Conservation (phyloP, 192 early-diverging fungal genomes). For the Phycomyces nitens region DNA sequence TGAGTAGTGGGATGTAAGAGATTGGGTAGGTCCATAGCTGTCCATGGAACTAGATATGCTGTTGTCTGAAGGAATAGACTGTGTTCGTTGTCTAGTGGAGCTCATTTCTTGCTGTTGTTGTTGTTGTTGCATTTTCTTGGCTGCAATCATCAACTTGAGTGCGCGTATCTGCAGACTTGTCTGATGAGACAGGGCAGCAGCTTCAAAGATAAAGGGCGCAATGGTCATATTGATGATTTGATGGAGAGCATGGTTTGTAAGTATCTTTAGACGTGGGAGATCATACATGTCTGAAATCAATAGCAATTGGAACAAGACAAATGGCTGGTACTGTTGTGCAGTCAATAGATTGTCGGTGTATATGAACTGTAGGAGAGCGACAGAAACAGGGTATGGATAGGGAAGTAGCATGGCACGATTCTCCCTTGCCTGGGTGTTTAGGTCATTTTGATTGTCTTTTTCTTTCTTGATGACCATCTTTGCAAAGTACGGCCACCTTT, state of each 20-base stretch:
- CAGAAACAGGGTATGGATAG: slow-evolving; percentile 47
- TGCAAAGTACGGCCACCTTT: slow-evolving; percentile 58
- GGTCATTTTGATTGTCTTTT: not conserved
- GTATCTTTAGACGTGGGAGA: slow-evolving; percentile 53
- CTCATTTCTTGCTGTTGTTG: slow-evolving; percentile 25
- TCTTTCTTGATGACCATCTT: slow-evolving; percentile 31
- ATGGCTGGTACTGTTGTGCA: slow-evolving; percentile 61
- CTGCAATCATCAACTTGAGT: slow-evolving; percentile 47
- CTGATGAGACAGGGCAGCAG: slow-evolving; percentile 63
- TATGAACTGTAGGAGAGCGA: slow-evolving; percentile 63
- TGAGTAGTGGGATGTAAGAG: not conserved
- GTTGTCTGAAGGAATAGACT: not conserved
- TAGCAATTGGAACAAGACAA: slow-evolving; percentile 62
- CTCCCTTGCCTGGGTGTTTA: not conserved
- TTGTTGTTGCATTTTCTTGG: slow-evolving; percentile 54
- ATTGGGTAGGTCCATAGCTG: not conserved
- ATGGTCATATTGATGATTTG: slow-evolving; percentile 59
- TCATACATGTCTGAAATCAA: slow-evolving; percentile 61
- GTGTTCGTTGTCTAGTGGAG: not conserved
- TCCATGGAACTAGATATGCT: not conserved
- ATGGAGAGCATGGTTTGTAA: slow-evolving; percentile 56
- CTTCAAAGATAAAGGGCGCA: slow-evolving; percentile 66
- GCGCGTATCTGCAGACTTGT: slow-evolving; percentile 61
- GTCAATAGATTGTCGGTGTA: slow-evolving; percentile 68
- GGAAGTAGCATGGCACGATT: slow-evolving; percentile 40